These are phyloP conservation scores for Hibiscus tridactylites DNA, from an alignment of 345 rosid species.

Conservation along the genomic window DNA sequence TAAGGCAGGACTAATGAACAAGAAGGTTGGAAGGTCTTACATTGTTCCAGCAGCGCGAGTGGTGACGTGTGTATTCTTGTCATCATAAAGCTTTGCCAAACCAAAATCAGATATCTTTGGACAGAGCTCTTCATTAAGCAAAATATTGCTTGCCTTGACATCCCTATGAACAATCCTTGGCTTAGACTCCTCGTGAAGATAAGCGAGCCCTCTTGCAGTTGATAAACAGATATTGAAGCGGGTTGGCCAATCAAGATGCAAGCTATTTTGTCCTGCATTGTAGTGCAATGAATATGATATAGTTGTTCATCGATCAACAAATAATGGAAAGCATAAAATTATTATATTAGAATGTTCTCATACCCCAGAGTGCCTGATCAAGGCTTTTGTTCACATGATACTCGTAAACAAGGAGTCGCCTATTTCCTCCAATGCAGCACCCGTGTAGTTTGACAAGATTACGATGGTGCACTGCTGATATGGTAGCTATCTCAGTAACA, in stretches of 20 bases:
- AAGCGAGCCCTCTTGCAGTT: conserved; percentile 40
- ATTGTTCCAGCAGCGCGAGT: conserved; percentile 47
- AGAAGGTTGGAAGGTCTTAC: conserved; percentile 20
- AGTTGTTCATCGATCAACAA: not conserved
- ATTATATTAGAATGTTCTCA: not conserved
- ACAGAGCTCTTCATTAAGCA: conserved; percentile 35
- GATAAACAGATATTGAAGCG: conserved; percentile 35
- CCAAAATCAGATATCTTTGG: conserved; percentile 61
- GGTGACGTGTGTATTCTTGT: conserved; percentile 42
- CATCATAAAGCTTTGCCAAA: conserved; percentile 51
- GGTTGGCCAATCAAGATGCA: conserved; percentile 36
- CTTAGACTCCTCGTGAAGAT: conserved; percentile 50
- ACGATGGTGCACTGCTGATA: conserved; percentile 49
- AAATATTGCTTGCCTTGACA: conserved; percentile 47
- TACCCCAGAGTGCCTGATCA: conserved; percentile 61
- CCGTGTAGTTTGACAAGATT: conserved; percentile 66
- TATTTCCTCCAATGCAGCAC: conserved; percentile 55
- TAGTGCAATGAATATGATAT: not conserved
- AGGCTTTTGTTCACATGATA: conserved; percentile 64
- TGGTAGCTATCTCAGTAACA: conserved; percentile 25
- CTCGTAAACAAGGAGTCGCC: conserved; percentile 57
- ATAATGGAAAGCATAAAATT: not conserved
- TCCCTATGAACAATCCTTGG: conserved; percentile 43
- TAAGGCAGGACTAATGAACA: not conserved
- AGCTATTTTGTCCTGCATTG: conserved; percentile 15